phyloP scores from a whole-genome alignment of 176 grass and related monocot species.

The Elaeis guineensis region DNA sequence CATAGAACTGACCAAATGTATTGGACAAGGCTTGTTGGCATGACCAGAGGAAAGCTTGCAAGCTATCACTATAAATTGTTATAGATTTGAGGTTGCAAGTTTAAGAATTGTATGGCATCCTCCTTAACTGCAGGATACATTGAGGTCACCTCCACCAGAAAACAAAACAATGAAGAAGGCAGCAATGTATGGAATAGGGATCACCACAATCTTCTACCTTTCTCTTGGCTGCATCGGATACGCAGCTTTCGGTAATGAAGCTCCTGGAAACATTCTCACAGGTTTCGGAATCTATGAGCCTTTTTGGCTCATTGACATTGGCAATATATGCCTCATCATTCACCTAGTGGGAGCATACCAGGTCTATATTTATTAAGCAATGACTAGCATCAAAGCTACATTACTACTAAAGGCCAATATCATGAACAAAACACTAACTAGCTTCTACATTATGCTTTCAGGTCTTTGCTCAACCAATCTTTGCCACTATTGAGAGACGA shows the following conservation, averaged over 20 bases:
- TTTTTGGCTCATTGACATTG: constrained; percentile 64
- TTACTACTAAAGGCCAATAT: too few species aligned
- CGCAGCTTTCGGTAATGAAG: constrained; percentile 49
- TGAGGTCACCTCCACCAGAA: constrained; percentile 57
- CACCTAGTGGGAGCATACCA: constrained; percentile 78
- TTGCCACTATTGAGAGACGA: constrained; percentile 40
- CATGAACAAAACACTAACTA: too few species aligned
- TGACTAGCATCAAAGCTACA: too few species aligned
- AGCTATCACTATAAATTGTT: too few species aligned
- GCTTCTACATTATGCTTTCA: constrained; percentile 3
- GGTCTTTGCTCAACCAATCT: constrained; percentile 72
- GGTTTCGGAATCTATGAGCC: constrained; percentile 42
- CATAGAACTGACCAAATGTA: too few species aligned
- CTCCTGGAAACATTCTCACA: constrained; percentile 70
- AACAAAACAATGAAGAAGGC: constrained; percentile 79
- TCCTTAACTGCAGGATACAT: constrained; percentile 38
- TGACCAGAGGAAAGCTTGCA: too few species aligned
- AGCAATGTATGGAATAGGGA: constrained; percentile 54
- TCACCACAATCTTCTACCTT: constrained; percentile 69
- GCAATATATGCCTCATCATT: constrained; percentile 65
- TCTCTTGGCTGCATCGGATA: constrained; percentile 62
- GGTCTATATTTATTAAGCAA: constrained; percentile 15
- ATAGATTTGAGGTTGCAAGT: too few species aligned
- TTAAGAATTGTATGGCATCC: too few species aligned
- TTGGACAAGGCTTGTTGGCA: too few species aligned